Conservation (phyloP, 805 yeast species). For the Starmerella stigmatis region DNA sequence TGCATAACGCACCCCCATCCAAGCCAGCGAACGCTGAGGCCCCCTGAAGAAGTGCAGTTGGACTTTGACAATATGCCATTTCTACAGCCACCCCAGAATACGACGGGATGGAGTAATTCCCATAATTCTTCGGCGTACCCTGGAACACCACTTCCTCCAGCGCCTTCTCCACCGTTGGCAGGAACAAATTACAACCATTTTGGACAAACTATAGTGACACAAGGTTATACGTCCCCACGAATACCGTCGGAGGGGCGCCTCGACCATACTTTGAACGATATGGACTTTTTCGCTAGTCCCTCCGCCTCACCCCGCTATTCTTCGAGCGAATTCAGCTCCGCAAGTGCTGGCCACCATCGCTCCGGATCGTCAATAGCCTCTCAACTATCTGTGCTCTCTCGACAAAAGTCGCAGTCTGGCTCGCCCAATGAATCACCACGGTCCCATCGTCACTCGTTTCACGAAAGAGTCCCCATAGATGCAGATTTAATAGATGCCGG, state of each 20-base stretch:
- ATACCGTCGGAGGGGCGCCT: background rate
- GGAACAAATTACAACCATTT: constrained; percentile 1
- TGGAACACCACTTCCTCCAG: constrained; percentile 3
- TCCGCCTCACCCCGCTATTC: background rate
- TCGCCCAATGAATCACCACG: constrained; percentile 5
- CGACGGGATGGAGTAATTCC: background rate
- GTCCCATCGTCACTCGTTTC: background rate
- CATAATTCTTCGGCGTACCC: no score
- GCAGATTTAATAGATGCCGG: constrained; percentile 15
- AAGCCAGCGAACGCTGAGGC: background rate
- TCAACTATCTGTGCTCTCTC: constrained; percentile 15
- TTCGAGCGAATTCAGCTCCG: background rate
- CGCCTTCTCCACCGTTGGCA: constrained; percentile 2
- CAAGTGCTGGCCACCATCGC: background rate
- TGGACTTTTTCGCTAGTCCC: background rate
- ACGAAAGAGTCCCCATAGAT: background rate
- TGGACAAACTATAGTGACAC: background rate
- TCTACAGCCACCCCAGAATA: constrained; percentile 3
- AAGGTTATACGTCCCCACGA: background rate
- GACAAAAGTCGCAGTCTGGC: background rate
- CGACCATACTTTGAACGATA: constrained; percentile 2
- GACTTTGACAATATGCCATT: constrained; percentile 18
- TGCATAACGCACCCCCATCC: background rate
- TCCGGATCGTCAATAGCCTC: constrained; percentile 13
- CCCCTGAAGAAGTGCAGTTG: constrained; percentile 1